A percentile compares a stretch with the other conserved stretches of the same genome.
These are phyloP conservation scores for Starmerella vaccinii DNA, from an alignment of 805 yeast species.

Conservation along the genomic window DNA sequence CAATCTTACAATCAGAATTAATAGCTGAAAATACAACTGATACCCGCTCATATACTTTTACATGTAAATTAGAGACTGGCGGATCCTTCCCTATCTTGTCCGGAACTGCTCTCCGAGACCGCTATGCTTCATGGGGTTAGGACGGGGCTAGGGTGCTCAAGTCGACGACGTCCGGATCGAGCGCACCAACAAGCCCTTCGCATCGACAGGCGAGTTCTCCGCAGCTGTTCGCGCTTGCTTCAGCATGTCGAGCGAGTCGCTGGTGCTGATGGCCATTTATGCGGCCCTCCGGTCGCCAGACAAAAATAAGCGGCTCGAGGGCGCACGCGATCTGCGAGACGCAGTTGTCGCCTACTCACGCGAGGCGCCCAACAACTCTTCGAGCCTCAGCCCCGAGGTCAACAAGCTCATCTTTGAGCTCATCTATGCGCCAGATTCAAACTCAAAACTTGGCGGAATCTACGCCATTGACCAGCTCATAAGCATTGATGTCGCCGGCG, in stretches of 20 bases:
- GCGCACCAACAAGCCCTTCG: neutral
- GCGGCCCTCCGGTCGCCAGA: constrained; percentile 26
- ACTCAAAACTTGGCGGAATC: constrained; percentile 78
- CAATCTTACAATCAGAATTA: too few relatives aligned
- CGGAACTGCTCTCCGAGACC: neutral
- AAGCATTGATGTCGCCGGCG: constrained; percentile 63
- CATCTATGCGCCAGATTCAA: constrained; percentile 60
- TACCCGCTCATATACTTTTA: too few relatives aligned
- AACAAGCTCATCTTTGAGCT: constrained; percentile 80
- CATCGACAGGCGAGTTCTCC: neutral
- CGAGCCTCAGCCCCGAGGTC: constrained; percentile 71
- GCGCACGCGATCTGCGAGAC: constrained; percentile 61
- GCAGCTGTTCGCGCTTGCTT: neutral
- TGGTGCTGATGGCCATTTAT: constrained; percentile 27
- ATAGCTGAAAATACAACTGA: neutral
- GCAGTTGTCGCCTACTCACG: constrained; percentile 65
- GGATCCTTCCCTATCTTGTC: too few relatives aligned
- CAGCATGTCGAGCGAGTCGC: constrained; percentile 27
- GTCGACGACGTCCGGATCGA: neutral
- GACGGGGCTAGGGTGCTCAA: neutral
- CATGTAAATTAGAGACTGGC: too few relatives aligned
- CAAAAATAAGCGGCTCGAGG: constrained; percentile 31
- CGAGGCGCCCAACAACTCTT: constrained; percentile 72
- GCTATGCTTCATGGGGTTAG: neutral
- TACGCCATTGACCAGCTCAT: constrained; percentile 82